A percentile compares a stretch with the other conserved stretches of the same genome.
These are phyloP conservation scores for Calonectria honghensis DNA, from an alignment of 2,329 filamentous ascomycete species.

Conservation along the genomic window DNA sequence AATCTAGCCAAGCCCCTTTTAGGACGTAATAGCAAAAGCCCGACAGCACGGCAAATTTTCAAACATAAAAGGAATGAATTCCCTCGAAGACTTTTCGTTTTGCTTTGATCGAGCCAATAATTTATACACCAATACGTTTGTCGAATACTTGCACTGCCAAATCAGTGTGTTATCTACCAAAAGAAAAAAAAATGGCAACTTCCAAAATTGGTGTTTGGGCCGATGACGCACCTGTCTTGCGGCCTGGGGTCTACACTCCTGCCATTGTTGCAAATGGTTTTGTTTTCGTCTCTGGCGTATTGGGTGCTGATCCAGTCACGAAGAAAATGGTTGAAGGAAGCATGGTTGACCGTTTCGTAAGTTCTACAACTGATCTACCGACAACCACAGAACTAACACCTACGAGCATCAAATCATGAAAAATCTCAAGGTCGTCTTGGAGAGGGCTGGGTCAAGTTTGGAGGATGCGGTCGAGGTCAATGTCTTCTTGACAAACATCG, in stretches of 20 bases:
- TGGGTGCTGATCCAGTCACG: neutral
- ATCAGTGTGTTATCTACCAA: too few species aligned
- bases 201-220: conserved; percentile 2
- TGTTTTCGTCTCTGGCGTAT: conserved; percentile 2
- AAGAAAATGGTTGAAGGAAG: neutral
- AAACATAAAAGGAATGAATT: too few species aligned
- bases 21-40: too few species aligned
- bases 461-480: conserved; percentile 8
- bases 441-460: neutral
- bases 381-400: too few species aligned
- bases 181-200: too few species aligned
- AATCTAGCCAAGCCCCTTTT: too few species aligned
- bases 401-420: conserved; percentile 6
- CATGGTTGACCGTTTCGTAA: conserved; percentile 9
- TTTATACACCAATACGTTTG: too few species aligned
- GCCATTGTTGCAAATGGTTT: conserved; percentile 1
- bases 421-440: neutral
- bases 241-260: neutral
- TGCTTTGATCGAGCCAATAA: too few species aligned
- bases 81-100: too few species aligned
- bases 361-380: too few species aligned
- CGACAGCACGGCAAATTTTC: too few species aligned
- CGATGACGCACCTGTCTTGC: neutral
- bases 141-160: too few species aligned
- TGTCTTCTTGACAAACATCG: conserved; percentile 3